Evolutionary conservation across 2,329 filamentous ascomycete species (phyloP).

Genomic region (Arthrobotrys entomopaga): DNA sequence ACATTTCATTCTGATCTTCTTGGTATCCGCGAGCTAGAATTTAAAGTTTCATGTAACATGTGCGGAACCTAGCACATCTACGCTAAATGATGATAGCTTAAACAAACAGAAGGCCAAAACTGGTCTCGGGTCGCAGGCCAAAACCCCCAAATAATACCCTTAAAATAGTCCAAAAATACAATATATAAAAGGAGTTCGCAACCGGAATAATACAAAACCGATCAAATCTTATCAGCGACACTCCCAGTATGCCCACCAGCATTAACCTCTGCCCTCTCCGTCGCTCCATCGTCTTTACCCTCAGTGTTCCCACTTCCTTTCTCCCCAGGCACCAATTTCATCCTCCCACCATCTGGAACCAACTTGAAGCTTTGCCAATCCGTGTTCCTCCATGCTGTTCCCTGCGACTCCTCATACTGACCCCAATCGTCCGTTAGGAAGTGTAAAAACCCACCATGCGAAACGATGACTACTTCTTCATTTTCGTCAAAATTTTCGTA

Average conservation of each 20-base stretch:
- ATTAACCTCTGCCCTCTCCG: conserved; percentile 31
- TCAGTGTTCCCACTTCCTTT: conserved; percentile 23
- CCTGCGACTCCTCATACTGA: conserved; percentile 25
- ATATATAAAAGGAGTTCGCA: too few relatives aligned
- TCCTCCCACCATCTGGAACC: conserved; percentile 12
- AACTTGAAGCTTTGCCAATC: conserved; percentile 58
- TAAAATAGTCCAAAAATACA: not conserved
- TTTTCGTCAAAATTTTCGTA: conserved; percentile 13
- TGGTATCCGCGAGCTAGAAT: too few relatives aligned
- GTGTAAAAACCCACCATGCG: conserved; percentile 56
- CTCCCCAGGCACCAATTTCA: conserved; percentile 54
- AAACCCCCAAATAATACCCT: too few relatives aligned
- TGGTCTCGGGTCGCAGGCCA: too few relatives aligned
- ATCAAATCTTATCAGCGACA: not conserved
- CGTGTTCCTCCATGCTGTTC: conserved; percentile 57
- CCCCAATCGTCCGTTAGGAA: conserved; percentile 58
- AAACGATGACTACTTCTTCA: conserved; percentile 32
- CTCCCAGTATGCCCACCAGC: conserved; percentile 23
- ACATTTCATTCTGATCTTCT: too few relatives aligned
- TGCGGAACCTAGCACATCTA: too few relatives aligned
- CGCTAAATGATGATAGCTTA: too few relatives aligned
- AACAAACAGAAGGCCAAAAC: too few relatives aligned
- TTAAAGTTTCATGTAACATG: too few relatives aligned
- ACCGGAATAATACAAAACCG: too few relatives aligned
- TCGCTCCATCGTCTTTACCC: conserved; percentile 4